These are phyloP conservation scores for Rhynchospora tenuis DNA, from an alignment of 176 grass and related monocot genomes.

Conservation along the genomic window DNA sequence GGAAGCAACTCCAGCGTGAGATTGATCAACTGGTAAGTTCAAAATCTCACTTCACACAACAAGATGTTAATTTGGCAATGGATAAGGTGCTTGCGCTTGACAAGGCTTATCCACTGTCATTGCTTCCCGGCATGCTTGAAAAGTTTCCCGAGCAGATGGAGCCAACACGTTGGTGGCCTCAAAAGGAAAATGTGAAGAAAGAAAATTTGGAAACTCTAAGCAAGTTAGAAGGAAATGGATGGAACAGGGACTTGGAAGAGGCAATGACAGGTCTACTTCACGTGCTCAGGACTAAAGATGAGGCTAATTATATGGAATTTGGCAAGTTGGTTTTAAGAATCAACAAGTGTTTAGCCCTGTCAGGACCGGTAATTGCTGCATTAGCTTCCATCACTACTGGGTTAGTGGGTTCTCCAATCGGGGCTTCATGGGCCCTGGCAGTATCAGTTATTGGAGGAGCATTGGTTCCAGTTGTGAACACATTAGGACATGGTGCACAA, in stretches of 20 bases:
- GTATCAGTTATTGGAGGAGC: conserved; percentile 21
- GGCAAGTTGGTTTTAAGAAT: conserved; percentile 1
- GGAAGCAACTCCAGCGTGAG: conserved; percentile 23
- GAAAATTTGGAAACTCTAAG: background rate
- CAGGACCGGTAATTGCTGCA: conserved; percentile 20
- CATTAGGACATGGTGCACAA: conserved; percentile 34
- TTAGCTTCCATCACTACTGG: conserved; percentile 1
- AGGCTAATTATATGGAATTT: background rate
- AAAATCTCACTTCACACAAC: conserved; percentile 7
- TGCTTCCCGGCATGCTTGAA: conserved; percentile 33
- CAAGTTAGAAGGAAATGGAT: conserved; percentile 8
- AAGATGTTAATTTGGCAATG: conserved; percentile 11
- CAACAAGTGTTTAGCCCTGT: conserved; percentile 19
- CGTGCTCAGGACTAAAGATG: conserved; percentile 14
- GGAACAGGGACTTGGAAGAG: conserved; percentile 30
- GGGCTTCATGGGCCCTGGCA: conserved; percentile 8
- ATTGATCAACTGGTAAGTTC: background rate
- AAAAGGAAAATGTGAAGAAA: conserved; percentile 4
- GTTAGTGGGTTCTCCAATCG: background rate
- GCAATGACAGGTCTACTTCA: conserved; percentile 16
- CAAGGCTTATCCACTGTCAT: conserved; percentile 32
- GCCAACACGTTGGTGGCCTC: conserved; percentile 36
- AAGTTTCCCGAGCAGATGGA: conserved; percentile 28
- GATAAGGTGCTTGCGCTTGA: conserved; percentile 28
- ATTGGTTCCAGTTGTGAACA: conserved; percentile 22